Evolutionary conservation across 352 stramenopile genomes (phyloP), one percentile per base, ranked within the genome.

Genomic region (Phytopythium delawarense): DNA sequence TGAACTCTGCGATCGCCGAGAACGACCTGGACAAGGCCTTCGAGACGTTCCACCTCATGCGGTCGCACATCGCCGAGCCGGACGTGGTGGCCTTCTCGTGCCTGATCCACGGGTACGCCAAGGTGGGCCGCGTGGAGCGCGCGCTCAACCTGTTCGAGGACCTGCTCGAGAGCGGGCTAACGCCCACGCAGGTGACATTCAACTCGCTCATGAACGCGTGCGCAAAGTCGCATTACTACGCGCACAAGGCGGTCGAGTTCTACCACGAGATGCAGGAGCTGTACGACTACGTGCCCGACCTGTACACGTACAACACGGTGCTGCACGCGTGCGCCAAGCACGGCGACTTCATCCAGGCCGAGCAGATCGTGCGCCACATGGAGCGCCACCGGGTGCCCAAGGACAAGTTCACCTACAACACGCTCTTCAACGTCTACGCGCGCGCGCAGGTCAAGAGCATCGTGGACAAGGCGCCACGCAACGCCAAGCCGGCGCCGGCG

Each of bases 211-310:
- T 94, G 55, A 80, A 89, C 48, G 84, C 84, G 28, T 94, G 84
- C 58, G 81, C 84, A 58, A 91, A 92, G 68, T 94, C 84, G 59
- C 78, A 88, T 69, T 88, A 94, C 61, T 94, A 86, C 69, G 84
- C 84, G 23, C 84, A 92, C 72, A 94, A 94, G 61, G 81, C 84
- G 4, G 65, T 91, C 32, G 84, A 94, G 46, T 92, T 94, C 46
- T 94, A 92, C 74, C 71, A 92, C 57, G 84, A 94, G 54, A 92
- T 94, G 84, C 84, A 94, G 63, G 84, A 94, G 61, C 63, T 92
- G 61, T 94, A 94, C 69, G 84, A 94, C 66, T 90, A 91, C 69
- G 65, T 80, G 28, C 84, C 84, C 45, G 81, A 91, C 64, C 60
- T 81, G 66, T 82, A 85, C 62, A 88, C 82, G 58, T 94, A 94